Conservation (phyloP, 345 rosid genomes). For the Dovyalis caffra region DNA sequence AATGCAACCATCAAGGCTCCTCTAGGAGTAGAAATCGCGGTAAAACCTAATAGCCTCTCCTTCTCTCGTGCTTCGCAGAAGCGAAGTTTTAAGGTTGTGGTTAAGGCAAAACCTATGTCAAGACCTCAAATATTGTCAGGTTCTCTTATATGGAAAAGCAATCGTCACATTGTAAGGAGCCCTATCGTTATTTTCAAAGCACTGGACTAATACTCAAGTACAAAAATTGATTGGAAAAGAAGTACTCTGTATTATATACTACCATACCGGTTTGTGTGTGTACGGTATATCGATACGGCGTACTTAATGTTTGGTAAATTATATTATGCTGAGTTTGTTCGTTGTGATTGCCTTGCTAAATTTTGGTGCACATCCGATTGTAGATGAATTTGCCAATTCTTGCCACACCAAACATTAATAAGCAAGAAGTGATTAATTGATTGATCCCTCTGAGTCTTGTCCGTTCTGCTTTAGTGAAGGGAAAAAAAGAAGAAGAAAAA, state of each 20-base stretch:
- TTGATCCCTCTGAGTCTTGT: no score
- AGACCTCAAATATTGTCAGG: slow-evolving; percentile 52
- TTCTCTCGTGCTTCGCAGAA: slow-evolving; percentile 48
- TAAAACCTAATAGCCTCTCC: slow-evolving; percentile 52
- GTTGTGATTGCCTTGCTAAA: not conserved
- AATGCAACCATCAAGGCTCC: slow-evolving; percentile 64
- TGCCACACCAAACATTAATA: not conserved
- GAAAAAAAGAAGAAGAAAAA: no score
- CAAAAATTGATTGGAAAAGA: not conserved
- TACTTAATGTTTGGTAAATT: not conserved
- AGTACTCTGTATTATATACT: not conserved
- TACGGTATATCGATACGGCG: not conserved
- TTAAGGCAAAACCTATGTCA: slow-evolving; percentile 48
- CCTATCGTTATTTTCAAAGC: slow-evolving; percentile 55
- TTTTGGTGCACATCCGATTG: not conserved
- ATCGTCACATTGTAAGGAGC: slow-evolving; percentile 57
- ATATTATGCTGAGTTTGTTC: not conserved
- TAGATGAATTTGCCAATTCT: no score
- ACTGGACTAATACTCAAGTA: not conserved
- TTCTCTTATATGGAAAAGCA: slow-evolving; percentile 66
- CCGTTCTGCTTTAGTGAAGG: no score
- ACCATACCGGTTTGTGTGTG: not conserved
- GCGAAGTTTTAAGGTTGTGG: slow-evolving; percentile 70
- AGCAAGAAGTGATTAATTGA: not conserved
- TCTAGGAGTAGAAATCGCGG: slow-evolving; percentile 53